These are phyloP conservation scores for Cenococcum geophilum DNA, from an alignment of 495 filamentous ascomycete genomes.

Conservation along the genomic window DNA sequence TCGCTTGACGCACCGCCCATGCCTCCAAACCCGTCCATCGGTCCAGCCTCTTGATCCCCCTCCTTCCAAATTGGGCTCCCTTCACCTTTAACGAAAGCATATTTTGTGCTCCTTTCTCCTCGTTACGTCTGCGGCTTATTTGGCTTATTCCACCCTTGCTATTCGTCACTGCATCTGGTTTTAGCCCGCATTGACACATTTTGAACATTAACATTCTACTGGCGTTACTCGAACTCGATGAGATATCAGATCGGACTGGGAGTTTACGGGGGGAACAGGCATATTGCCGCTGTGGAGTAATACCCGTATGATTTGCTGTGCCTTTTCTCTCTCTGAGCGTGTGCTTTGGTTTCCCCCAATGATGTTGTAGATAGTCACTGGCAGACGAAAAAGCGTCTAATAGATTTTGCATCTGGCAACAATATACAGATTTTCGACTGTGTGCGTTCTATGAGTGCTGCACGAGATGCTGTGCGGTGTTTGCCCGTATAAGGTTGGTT, in stretches of 20 bases:
- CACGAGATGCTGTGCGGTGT: too few relatives aligned
- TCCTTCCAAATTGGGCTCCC: neutral
- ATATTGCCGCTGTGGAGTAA: constrained; percentile 5
- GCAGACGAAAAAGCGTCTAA: neutral
- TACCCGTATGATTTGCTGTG: constrained; percentile 5
- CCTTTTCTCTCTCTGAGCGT: neutral
- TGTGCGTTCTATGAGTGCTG: neutral
- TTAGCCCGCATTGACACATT: neutral
- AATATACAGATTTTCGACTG: neutral
- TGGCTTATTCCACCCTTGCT: neutral
- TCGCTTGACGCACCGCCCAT: neutral
- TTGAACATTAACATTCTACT: neutral
- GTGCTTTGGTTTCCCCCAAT: neutral
- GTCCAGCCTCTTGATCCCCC: neutral
- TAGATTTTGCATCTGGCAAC: neutral
- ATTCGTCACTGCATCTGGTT: neutral
- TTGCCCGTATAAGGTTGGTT: too few relatives aligned
- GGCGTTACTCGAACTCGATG: neutral
- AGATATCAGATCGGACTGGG: neutral
- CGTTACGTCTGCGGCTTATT: neutral
- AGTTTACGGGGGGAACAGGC: neutral
- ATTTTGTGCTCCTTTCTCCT: neutral
- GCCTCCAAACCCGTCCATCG: neutral
- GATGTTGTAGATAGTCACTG: neutral
- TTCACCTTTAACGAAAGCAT: neutral